Conservation (phyloP, 1,284 basidiomycete species). For the Trametes versicolor region DNA sequence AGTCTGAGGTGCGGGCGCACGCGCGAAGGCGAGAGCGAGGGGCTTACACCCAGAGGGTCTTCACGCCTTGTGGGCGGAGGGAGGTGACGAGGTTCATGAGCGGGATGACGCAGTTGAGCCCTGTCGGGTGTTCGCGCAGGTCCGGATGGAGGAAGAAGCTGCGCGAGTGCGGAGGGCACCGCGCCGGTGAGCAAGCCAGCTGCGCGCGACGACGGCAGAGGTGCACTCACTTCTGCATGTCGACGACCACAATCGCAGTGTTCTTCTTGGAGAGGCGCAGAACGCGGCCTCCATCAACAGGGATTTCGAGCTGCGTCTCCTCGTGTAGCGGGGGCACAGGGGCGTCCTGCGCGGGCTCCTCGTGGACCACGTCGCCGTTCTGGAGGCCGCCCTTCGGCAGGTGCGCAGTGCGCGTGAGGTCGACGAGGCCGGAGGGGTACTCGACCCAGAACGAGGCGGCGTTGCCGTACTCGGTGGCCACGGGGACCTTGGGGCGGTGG, state of each 20-base stretch:
- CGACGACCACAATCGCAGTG: slow-evolving; percentile 69
- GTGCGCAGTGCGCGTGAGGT: slow-evolving; percentile 62
- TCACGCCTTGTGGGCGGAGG: slow-evolving; percentile 61
- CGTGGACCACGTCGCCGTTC: slow-evolving; percentile 27
- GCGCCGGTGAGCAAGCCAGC: not conserved
- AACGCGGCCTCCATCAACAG: slow-evolving; percentile 58
- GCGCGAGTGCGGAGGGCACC: slow-evolving; percentile 3
- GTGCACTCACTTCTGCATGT: slow-evolving; percentile 77
- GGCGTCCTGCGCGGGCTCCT: slow-evolving; percentile 25
- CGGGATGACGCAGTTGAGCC: slow-evolving; percentile 66
- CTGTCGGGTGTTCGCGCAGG: slow-evolving; percentile 62
- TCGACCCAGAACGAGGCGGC: slow-evolving; percentile 72
- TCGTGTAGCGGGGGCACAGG: slow-evolving; percentile 47
- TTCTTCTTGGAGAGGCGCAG: slow-evolving; percentile 60
- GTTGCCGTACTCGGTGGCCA: slow-evolving; percentile 63
- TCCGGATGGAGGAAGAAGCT: slow-evolving; percentile 77
- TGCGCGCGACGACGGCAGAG: not conserved
- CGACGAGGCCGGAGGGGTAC: slow-evolving; percentile 70
- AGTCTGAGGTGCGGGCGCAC: not conserved
- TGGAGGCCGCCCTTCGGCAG: slow-evolving; percentile 39
- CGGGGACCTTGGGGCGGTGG: slow-evolving; percentile 54
- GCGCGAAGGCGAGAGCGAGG: slow-evolving; percentile 13
- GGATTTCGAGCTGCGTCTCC: slow-evolving; percentile 60
- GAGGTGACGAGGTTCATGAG: slow-evolving; percentile 59
- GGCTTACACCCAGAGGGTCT: slow-evolving; percentile 73